Conservation (phyloP, 2,329 filamentous ascomycete species). For the Botrytis tulipae region DNA sequence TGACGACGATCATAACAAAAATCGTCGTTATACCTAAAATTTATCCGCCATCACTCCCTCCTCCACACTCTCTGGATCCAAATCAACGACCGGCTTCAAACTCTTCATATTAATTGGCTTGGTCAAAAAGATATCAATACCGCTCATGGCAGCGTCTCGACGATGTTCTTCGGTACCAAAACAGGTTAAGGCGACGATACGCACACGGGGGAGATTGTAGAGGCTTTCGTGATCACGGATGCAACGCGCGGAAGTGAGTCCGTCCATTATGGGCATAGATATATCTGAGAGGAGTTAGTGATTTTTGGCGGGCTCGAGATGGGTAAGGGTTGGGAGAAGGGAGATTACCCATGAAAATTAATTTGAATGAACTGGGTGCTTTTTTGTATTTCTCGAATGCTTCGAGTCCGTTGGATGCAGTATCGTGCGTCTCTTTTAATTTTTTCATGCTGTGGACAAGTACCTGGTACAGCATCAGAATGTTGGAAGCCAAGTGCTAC, state of each 20-base stretch:
- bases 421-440: conserved; percentile 33
- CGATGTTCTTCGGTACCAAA: conserved; percentile 48
- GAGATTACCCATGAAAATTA: conserved; percentile 39
- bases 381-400: conserved; percentile 42
- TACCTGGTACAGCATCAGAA: conserved; percentile 21
- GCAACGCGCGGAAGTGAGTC: conserved; percentile 45
- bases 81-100: conserved; percentile 26
- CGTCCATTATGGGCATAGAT: conserved; percentile 55
- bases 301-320: not conserved
- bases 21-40: not conserved
- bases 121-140: conserved; percentile 52
- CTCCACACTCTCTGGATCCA: conserved; percentile 20
- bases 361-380: conserved; percentile 26
- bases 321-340: not conserved
- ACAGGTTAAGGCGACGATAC: conserved; percentile 52
- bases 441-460: conserved; percentile 32
- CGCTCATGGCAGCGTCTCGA: conserved; percentile 49
- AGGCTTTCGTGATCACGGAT: conserved; percentile 49
- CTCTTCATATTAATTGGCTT: conserved; percentile 44
- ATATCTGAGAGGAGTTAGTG: conserved; percentile 42
- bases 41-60: not conserved
- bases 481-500: not conserved
- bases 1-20: not conserved
- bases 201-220: conserved; percentile 41
- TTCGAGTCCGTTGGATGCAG: conserved; percentile 46